Evolutionary conservation across 805 yeast species (phyloP), one percentile per base, ranked within the genome.

Genomic region (Lachancea thermotolerans): DNA sequence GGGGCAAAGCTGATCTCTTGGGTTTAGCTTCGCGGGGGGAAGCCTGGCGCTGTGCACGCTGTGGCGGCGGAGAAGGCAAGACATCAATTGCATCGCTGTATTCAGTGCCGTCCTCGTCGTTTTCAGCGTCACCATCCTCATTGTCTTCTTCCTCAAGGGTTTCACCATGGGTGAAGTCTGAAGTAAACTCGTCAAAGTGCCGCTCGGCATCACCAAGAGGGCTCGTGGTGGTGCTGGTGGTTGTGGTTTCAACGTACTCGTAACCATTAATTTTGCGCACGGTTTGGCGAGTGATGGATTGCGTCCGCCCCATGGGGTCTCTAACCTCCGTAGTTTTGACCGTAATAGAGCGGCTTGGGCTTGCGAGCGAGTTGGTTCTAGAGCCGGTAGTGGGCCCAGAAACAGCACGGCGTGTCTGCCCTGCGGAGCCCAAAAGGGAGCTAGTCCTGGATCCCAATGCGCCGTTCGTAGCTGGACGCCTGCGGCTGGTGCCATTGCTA

Each of bases 251-350:
- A 11, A 72, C 70, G 38, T 74, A 67, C 45, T 76, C 78, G 39
- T 59, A 67, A 1, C 77, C 73, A 29, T 77, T 78, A 50, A 73
- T 56, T 39, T 70, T 67, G 49, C 75, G 70, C 25, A 78, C 67
- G 0, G 79, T 76, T 35, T 74, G 74, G 35, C 72, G 75, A 2
- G 81, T 77, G 36, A 78, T 74, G 2, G 81, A 76, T 45, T 65
- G 70, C 0, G 82, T 77, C 35, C 80, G 68, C 0, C 83, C 83
- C 34, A 62, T 65, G 5, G 67, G 60, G 46, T 75, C 81, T 45
- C 66, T 66, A 25, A 75, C 75, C 50, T 70, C 73, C 10, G 79
- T 74, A 1, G 81, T 75, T 47, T 71, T 72, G 10, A 74, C 70
- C 7, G 75, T 68, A 25, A 68, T 57, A 12, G 60, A 42, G n/a